These are phyloP conservation scores for Pleurotus salmoneostramineus DNA, from an alignment of 768 basidiomycete species.

Conservation along the genomic window DNA sequence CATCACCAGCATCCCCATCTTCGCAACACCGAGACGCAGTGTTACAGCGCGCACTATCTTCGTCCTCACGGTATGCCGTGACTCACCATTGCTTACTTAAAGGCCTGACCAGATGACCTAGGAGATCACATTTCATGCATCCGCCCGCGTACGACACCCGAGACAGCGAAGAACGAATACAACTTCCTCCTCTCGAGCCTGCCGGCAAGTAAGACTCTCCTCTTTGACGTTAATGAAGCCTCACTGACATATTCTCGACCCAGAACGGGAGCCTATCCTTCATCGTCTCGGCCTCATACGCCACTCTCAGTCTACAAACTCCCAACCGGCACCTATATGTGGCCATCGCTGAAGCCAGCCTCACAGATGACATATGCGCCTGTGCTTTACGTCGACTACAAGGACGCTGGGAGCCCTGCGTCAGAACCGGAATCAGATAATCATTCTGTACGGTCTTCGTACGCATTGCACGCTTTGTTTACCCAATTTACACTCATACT, in stretches of 20 bases:
- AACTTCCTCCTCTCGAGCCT: not conserved
- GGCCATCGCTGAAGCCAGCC: constrained; percentile 41
- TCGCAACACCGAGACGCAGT: not conserved
- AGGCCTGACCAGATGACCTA: not conserved
- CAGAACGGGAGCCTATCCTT: not conserved
- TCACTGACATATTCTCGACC: not conserved
- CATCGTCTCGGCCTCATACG: constrained; percentile 6
- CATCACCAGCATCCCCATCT: not conserved
- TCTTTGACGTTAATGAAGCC: not conserved
- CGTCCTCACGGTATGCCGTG: constrained; percentile 3
- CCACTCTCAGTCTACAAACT: constrained; percentile 38
- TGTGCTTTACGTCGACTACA: constrained; percentile 27
- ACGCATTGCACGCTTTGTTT: not conserved
- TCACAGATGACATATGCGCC: constrained; percentile 38
- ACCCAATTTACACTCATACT: not conserved
- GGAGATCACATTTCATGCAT: constrained; percentile 1
- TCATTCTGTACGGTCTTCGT: constrained; percentile 5
- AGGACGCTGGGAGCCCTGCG: constrained; percentile 4
- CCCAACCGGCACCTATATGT: constrained; percentile 41
- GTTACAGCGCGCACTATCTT: constrained; percentile 5
- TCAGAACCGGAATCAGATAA: constrained; percentile 7
- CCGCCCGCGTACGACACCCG: constrained; percentile 1
- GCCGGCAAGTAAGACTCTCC: not conserved
- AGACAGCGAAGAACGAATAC: constrained; percentile 3
- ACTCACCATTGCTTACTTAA: not conserved